phyloP scores from a whole-genome alignment of 1,284 basidiomycete genomes.

The Pholiota adiposa region DNA sequence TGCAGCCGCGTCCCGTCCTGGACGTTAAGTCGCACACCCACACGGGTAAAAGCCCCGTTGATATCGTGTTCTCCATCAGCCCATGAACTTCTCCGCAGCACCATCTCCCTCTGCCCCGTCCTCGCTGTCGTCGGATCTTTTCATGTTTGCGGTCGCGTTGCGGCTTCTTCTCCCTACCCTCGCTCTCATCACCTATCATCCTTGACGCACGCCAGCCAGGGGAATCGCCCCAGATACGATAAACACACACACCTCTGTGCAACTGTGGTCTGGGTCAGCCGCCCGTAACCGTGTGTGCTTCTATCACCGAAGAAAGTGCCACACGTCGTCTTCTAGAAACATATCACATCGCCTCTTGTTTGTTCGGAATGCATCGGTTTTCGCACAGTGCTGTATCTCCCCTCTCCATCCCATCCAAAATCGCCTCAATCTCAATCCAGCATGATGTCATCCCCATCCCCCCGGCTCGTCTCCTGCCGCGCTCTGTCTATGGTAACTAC shows the following conservation, averaged over 20 bases:
- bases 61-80: slow-evolving; percentile 17
- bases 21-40: slow-evolving; percentile 23
- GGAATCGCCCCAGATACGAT: slow-evolving; percentile 4
- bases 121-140: slow-evolving; percentile 26
- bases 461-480: too few species aligned
- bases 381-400: slow-evolving; percentile 10
- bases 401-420: not conserved
- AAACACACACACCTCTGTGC: too few species aligned
- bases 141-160: slow-evolving; percentile 6
- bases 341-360: slow-evolving; percentile 14
- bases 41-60: slow-evolving; percentile 23
- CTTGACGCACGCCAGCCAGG: slow-evolving; percentile 14
- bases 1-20: slow-evolving; percentile 18
- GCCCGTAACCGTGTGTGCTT: slow-evolving; percentile 21
- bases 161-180: slow-evolving; percentile 4
- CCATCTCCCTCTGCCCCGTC: slow-evolving; percentile 10
- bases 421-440: not conserved
- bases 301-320: slow-evolving; percentile 24
- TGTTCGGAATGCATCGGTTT: not conserved
- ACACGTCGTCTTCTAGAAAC: slow-evolving; percentile 16
- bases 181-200: slow-evolving; percentile 14
- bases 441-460: not conserved
- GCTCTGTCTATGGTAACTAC: too few species aligned
- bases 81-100: slow-evolving; percentile 24
- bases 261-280: slow-evolving; percentile 14